Percentiles rank a stretch among this genome's conserved stretches.
Conservation (phyloP, 2,329 filamentous ascomycete species). For the Penicillium polonicum region DNA sequence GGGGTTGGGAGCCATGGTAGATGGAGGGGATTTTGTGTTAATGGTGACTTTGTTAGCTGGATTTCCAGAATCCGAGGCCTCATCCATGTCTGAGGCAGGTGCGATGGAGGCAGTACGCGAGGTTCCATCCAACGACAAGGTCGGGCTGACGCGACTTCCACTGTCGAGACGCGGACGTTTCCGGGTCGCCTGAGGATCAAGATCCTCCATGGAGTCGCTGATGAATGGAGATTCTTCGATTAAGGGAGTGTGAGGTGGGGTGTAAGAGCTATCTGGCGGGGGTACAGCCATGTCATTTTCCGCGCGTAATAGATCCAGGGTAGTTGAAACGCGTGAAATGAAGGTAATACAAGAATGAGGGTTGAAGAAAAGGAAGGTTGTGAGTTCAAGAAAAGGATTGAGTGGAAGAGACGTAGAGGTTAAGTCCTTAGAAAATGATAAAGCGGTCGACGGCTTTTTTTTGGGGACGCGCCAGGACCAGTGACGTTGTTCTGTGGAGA, state of each 20-base stretch:
- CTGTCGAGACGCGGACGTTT: slow-evolving; percentile 51
- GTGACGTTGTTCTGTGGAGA: slow-evolving; percentile 24
- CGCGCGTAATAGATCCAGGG: slow-evolving; percentile 9
- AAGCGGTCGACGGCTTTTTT: slow-evolving; percentile 24
- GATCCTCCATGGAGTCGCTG: slow-evolving; percentile 43
- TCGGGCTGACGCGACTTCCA: slow-evolving; percentile 39
- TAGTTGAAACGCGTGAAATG: slow-evolving; percentile 5
- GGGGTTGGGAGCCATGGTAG: slow-evolving; percentile 18
- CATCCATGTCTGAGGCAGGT: slow-evolving; percentile 31
- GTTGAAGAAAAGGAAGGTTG: background rate
- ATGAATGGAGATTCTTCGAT: slow-evolving; percentile 25
- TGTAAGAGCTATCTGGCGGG: slow-evolving; percentile 48
- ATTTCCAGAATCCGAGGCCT: slow-evolving; percentile 32
- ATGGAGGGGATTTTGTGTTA: slow-evolving; percentile 44
- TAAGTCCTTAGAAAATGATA: background rate
- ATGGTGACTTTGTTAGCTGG: slow-evolving; percentile 49
- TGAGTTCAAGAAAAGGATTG: slow-evolving; percentile 1
- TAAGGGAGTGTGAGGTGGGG: slow-evolving; percentile 38
- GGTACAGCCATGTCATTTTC: slow-evolving; percentile 48
- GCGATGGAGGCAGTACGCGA: slow-evolving; percentile 25
- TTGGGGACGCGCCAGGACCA: slow-evolving; percentile 20
- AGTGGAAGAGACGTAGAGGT: slow-evolving; percentile 1
- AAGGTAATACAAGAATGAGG: slow-evolving; percentile 4
- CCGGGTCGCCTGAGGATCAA: slow-evolving; percentile 39
- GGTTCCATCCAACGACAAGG: slow-evolving; percentile 33